Evolutionary conservation across 1,284 basidiomycete species (phyloP), one percentile per base, ranked within the genome.

Genomic region (Cryptococcus neoformans): DNA sequence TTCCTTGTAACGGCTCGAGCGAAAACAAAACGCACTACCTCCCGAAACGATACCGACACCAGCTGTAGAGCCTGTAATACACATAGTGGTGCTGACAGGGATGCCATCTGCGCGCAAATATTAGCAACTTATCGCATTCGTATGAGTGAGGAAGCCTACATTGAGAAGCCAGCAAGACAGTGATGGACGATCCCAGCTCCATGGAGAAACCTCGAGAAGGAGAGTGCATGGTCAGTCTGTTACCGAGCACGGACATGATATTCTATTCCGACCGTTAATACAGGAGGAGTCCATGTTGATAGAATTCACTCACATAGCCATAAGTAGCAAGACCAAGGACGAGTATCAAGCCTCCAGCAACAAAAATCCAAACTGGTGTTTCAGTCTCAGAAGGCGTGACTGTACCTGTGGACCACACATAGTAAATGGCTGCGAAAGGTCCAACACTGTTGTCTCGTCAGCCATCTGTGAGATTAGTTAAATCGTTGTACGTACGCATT

Each of bases 141-240:
- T 28, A 28, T 28, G 28, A 28, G 28, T 28, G 28, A 28, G 28
- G 28, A 9, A 41, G 47, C 28, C 12, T 16, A 55, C 47, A 58
- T 21, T 58, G 79, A 5, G 79, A 79, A 8, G 80, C 80, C 48
- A 81, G 71, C 45, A 81, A 70, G 61, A 81, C 77, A 40, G 78
- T 79, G 64, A 80, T 78, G 48, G 79, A 67, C 1, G 79, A 72
- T 9, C 79, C 80, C 37, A 81, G 65, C 65, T 81, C 80, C 80
- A 81, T 81, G 7, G 73, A 75, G 69, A 80, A 80, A 21, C 80
- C 81, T 54, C 81, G 76, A 9, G 78, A 79, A 3, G 80, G 81
- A 1, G 79, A 80, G 60, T 74, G 69, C 47, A 80, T 71, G 7
- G 80, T 81, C 55, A 81, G 71, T 34, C 72, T 69, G 75, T 81